Percentiles rank a stretch among this genome's conserved stretches.
phyloP scores from a whole-genome alignment of 2,329 filamentous ascomycete genomes.

The Phoma sp. region DNA sequence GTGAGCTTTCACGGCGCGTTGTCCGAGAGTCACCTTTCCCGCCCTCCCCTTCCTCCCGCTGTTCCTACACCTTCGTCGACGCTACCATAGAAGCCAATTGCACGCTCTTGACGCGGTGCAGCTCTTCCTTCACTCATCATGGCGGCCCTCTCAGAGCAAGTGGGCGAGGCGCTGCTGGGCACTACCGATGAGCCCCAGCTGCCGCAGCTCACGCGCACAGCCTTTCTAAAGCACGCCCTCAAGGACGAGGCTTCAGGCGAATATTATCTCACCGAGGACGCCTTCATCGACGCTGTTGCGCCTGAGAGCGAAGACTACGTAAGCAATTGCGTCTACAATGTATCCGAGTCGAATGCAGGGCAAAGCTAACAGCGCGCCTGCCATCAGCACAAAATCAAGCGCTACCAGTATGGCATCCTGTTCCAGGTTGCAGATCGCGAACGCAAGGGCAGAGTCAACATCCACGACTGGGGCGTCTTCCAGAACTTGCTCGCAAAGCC shows the following conservation, averaged over 20 bases:
- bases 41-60: conserved; percentile 18
- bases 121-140: conserved; percentile 31
- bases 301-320: conserved; percentile 90
- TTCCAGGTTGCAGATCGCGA: conserved; percentile 89
- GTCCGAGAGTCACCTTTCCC: conserved; percentile 25
- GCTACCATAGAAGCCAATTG: conserved; percentile 36
- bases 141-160: conserved; percentile 72
- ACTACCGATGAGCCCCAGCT: conserved; percentile 64
- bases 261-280: conserved; percentile 78
- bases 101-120: conserved; percentile 20
- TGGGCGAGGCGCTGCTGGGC: conserved; percentile 69
- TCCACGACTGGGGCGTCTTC: conserved; percentile 91
- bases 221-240: conserved; percentile 77
- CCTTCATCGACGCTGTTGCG: conserved; percentile 90
- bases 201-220: conserved; percentile 75
- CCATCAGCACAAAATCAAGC: conserved; percentile 91
- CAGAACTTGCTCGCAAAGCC: conserved; percentile 93
- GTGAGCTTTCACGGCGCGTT: conserved; percentile 20
- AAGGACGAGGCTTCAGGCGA: conserved; percentile 79
- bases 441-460: conserved; percentile 72
- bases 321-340: conserved; percentile 51
- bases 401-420: conserved; percentile 92
- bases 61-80: conserved; percentile 21
- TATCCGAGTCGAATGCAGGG: conserved; percentile 21
- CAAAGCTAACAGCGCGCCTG: conserved; percentile 37